These are phyloP conservation scores for Malassezia cuniculi DNA, from an alignment of 1,284 basidiomycete genomes.

Conservation along the genomic window DNA sequence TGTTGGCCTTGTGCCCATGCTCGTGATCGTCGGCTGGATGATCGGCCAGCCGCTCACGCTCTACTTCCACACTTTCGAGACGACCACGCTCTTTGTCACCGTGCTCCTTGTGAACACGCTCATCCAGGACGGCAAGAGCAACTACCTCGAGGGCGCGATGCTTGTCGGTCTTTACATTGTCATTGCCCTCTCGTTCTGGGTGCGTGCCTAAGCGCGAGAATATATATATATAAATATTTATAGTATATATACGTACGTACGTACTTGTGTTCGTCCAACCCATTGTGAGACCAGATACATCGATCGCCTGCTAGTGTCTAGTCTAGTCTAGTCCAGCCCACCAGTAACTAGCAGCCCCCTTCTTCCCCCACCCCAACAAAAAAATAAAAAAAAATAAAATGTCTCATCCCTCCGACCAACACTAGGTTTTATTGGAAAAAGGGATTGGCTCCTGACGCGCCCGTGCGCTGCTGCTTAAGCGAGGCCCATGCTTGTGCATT, in stretches of 20 bases:
- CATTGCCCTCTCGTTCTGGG: conserved; percentile 39
- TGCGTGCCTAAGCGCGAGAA: conserved; percentile 8
- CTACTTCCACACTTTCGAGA: conserved; percentile 41
- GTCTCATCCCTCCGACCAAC: too few relatives aligned
- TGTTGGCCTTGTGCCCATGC: conserved; percentile 41
- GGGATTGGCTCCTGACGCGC: conserved; percentile 8
- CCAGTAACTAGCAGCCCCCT: too few relatives aligned
- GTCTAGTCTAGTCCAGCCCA: too few relatives aligned
- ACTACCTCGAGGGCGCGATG: conserved; percentile 45
- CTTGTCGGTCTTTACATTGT: conserved; percentile 42
- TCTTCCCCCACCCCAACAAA: too few relatives aligned
- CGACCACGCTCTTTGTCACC: conserved; percentile 36
- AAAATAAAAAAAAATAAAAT: too few relatives aligned
- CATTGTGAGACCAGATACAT: too few relatives aligned
- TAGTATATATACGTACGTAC: too few relatives aligned
- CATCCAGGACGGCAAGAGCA: conserved; percentile 44
- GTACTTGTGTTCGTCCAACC: too few relatives aligned
- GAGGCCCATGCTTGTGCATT: conserved; percentile 19
- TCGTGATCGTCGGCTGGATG: conserved; percentile 45
- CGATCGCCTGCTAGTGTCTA: too few relatives aligned
- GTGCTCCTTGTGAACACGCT: conserved; percentile 44
- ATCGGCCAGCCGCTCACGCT: conserved; percentile 45
- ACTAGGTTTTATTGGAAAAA: too few relatives aligned
- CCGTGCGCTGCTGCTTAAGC: conserved; percentile 23
- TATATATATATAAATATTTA: too few relatives aligned